phyloP scores from a whole-genome alignment of 2,329 filamentous ascomycete species.

The Triangularia verruculosa region DNA sequence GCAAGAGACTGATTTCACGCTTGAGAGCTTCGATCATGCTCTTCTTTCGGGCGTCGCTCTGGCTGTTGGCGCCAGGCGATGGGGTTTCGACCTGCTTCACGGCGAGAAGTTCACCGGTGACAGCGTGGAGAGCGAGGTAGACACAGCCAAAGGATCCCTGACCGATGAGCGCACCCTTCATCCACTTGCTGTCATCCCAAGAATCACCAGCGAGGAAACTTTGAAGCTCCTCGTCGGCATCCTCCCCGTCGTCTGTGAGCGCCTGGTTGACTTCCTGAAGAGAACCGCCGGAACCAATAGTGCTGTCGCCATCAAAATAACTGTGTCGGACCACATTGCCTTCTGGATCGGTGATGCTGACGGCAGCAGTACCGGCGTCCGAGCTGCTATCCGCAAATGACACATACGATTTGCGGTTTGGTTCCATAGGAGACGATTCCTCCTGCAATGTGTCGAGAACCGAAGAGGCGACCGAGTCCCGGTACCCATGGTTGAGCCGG shows the following conservation, averaged over 20 bases:
- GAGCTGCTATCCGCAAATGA: constrained; percentile 75
- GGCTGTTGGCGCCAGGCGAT: constrained; percentile 70
- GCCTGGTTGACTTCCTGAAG: constrained; percentile 82
- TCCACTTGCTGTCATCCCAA: constrained; percentile 97
- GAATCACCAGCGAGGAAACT: constrained; percentile 90
- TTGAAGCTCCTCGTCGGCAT: constrained; percentile 81
- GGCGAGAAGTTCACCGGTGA: constrained; percentile 95
- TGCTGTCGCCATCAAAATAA: constrained; percentile 80
- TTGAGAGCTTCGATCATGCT: constrained; percentile 97
- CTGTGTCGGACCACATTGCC: constrained; percentile 68
- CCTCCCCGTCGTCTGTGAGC: constrained; percentile 86
- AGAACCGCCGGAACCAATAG: constrained; percentile 58
- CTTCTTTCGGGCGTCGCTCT: constrained; percentile 88
- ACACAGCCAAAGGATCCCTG: constrained; percentile 96
- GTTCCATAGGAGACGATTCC: constrained; percentile 76
- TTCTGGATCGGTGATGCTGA: constrained; percentile 75
- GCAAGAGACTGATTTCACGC: constrained; percentile 89
- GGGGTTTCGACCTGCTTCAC: constrained; percentile 97
- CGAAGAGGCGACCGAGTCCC: constrained; percentile 86
- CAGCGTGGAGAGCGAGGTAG: constrained; percentile 89
- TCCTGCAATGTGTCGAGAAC: constrained; percentile 88
- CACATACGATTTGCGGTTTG: constrained; percentile 94
- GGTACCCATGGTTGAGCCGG: constrained; percentile 60
- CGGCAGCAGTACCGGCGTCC: constrained; percentile 57
- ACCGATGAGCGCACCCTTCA: constrained; percentile 96